Conservation (phyloP, 2,329 filamentous ascomycete genomes). For the Aspergillus unguis region DNA sequence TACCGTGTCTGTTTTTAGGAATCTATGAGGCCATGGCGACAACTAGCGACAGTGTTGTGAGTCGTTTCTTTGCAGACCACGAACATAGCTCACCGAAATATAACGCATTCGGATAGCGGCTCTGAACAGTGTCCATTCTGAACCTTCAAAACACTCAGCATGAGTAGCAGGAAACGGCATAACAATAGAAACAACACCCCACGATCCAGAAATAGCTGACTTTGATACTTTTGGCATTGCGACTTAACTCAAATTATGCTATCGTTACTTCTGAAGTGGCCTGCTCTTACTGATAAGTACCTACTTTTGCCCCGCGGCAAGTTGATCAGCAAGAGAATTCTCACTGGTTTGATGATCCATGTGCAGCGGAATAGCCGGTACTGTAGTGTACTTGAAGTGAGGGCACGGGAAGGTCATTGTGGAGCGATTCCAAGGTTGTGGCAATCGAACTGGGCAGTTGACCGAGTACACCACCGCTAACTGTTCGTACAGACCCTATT, state of each 20-base stretch:
- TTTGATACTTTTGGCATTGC: background rate
- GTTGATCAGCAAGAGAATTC: slow-evolving; percentile 23
- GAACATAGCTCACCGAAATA: background rate
- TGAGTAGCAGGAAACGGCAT: background rate
- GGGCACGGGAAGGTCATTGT: slow-evolving; percentile 27
- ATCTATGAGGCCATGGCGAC: background rate
- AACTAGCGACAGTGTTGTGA: background rate
- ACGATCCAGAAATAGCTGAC: no score
- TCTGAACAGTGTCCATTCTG: background rate
- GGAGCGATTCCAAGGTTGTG: slow-evolving; percentile 29
- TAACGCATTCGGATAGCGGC: background rate
- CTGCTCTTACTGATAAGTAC: no score
- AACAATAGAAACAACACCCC: no score
- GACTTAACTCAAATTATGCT: background rate
- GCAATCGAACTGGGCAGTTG: slow-evolving; percentile 27
- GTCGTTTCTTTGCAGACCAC: background rate
- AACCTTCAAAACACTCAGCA: background rate
- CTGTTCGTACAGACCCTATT: slow-evolving; percentile 21
- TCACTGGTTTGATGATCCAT: slow-evolving; percentile 27
- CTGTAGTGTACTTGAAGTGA: slow-evolving; percentile 30
- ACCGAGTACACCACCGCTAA: slow-evolving; percentile 20
- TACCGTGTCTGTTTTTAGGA: background rate
- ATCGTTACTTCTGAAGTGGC: no score
- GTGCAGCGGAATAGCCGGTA: slow-evolving; percentile 25
- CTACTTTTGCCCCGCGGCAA: background rate